Evolutionary conservation across 2,329 filamentous ascomycete species (phyloP).

Genomic region (Colletotrichum sp.): DNA sequence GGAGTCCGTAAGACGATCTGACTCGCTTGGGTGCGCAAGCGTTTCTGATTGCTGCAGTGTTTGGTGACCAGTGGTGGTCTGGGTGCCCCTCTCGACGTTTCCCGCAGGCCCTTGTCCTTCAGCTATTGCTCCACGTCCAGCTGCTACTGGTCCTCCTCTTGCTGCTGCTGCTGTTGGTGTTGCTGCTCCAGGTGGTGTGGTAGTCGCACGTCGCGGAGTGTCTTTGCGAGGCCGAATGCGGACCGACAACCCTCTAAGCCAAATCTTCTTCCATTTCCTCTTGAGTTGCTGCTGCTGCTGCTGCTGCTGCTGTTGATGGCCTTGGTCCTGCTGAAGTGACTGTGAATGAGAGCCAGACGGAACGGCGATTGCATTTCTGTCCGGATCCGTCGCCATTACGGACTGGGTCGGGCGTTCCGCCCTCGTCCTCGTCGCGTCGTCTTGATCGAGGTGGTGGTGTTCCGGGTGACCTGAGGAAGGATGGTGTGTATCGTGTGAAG

Average conservation of each 20-base stretch:
- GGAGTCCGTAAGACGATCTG: neutral
- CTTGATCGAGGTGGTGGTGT: neutral
- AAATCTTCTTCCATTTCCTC: constrained; percentile 14
- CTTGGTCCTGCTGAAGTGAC: neutral
- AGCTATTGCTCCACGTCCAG: neutral
- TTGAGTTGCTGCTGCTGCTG: constrained; percentile 9
- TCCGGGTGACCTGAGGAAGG: neutral
- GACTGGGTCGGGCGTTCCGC: neutral
- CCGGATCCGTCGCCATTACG: constrained; percentile 10
- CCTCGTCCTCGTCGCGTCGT: neutral
- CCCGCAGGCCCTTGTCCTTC: neutral
- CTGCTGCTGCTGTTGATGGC: neutral
- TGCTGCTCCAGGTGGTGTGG: neutral
- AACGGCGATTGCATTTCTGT: neutral
- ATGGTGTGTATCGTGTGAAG: neutral
- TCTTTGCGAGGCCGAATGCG: constrained; percentile 15
- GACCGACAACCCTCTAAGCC: constrained; percentile 10
- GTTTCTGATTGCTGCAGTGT: constrained; percentile 2
- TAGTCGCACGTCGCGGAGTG: neutral
- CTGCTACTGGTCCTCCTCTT: neutral
- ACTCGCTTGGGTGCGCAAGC: constrained; percentile 1
- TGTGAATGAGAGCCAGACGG: neutral
- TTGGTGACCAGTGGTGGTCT: neutral
- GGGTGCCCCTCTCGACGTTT: constrained; percentile 11
- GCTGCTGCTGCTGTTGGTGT: neutral